These are phyloP conservation scores for Kwoniella sp. DNA, from an alignment of 768 basidiomycete genomes.

Conservation along the genomic window DNA sequence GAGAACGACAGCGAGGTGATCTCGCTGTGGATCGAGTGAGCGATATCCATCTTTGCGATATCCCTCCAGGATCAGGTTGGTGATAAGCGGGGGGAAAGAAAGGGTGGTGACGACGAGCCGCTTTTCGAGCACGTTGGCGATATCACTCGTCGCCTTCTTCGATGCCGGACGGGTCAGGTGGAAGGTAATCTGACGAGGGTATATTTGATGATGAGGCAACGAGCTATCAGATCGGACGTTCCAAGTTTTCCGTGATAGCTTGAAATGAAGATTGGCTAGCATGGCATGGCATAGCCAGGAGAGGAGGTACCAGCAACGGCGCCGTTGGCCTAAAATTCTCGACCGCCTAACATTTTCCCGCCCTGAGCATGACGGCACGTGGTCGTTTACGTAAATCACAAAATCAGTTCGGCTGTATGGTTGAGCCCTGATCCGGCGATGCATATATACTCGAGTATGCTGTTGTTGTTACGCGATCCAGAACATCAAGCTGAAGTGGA, in stretches of 20 bases:
- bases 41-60: constrained; percentile 72
- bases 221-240: too few relatives aligned
- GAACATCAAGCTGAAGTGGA: too few relatives aligned
- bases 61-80: background rate
- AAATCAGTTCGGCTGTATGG: background rate
- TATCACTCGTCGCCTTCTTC: constrained; percentile 24
- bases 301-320: too few relatives aligned
- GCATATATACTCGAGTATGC: too few relatives aligned
- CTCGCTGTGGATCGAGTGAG: constrained; percentile 81
- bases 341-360: background rate
- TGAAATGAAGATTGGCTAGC: too few relatives aligned
- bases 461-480: too few relatives aligned
- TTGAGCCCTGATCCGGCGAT: background rate
- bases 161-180: background rate
- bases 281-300: background rate
- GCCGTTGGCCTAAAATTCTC: constrained; percentile 1
- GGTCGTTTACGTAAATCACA: background rate
- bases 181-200: background rate
- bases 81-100: background rate
- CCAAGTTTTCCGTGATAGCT: too few relatives aligned
- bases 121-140: background rate
- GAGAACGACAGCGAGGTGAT: constrained; percentile 88
- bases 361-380: background rate
- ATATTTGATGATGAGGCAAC: background rate
- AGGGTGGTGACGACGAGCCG: constrained; percentile 23